Evolutionary conservation across 164 flowering plant species (phyloP).

Genomic region (Vitis cinerea): DNA sequence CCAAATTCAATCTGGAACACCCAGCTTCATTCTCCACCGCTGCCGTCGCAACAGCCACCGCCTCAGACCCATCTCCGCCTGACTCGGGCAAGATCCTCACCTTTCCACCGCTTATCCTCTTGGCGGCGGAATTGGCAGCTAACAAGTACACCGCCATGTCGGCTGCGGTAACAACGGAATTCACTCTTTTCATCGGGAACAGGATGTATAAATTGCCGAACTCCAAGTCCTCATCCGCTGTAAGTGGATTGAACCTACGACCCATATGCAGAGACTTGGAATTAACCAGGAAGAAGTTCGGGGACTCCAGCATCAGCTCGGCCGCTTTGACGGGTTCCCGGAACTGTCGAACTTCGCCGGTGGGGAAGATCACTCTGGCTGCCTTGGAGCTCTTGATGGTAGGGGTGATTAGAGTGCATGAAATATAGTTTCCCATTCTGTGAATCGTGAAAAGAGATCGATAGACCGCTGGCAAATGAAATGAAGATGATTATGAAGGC

Average conservation of each 20-base stretch:
- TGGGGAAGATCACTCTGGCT: slow-evolving; percentile 46
- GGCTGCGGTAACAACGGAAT: slow-evolving; percentile 36
- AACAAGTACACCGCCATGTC: slow-evolving; percentile 49
- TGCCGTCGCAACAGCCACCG: not conserved
- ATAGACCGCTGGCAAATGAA: not conserved
- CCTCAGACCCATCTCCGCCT: not conserved
- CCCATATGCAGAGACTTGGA: slow-evolving; percentile 44
- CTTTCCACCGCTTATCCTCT: slow-evolving; percentile 30
- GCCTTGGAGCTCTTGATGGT: slow-evolving; percentile 24
- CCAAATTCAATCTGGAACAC: slow-evolving; percentile 25
- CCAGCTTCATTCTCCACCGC: slow-evolving; percentile 3
- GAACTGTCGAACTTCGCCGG: slow-evolving; percentile 44
- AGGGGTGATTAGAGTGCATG: slow-evolving; percentile 32
- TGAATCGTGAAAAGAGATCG: not conserved
- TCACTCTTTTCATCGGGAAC: slow-evolving; percentile 58
- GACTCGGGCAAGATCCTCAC: slow-evolving; percentile 34
- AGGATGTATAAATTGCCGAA: slow-evolving; percentile 46
- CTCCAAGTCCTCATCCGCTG: slow-evolving; percentile 65
- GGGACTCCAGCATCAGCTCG: slow-evolving; percentile 61
- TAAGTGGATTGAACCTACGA: slow-evolving; percentile 44
- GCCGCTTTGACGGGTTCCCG: slow-evolving; percentile 45
- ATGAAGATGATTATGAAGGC: not conserved
- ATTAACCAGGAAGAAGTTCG: slow-evolving; percentile 38
- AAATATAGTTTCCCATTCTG: slow-evolving; percentile 52
- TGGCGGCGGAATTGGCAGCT: slow-evolving; percentile 41